Base-by-base conservation (phyloP, 371 early-diverging fungal species). In the Lichtheimia ramosa region DNA sequence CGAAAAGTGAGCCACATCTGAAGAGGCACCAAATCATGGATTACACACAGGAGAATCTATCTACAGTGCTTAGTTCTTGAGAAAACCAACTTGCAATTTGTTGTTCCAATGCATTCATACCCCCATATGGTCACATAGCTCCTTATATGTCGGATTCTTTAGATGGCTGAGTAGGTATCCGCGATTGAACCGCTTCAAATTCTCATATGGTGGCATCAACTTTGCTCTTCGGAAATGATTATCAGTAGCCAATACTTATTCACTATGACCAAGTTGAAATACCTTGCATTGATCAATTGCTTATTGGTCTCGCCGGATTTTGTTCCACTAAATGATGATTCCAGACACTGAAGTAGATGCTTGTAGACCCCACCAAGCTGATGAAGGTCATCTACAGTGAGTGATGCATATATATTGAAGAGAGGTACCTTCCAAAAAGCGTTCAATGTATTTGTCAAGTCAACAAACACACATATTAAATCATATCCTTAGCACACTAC, bases 301-400 rank as follows among this genome's bases (percentile, higher is more conserved):
- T 5, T 27, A 3, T 27, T 27, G 27, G 27, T 27, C 27, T 27
- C 7, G 27, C 27, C 27, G 27, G 16, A 18, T 15, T 10, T 24
- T 23, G 2, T 15, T 16, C 3, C 15, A 16, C 7, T 48, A 5
- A 56, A 6, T 14, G 16, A 24, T 24, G 18, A 23, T 48, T 56
- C 43, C 10, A 56, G 12, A 14, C 56, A 56, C n/a, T 23, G 18
- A 2, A 56, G 21, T 8, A 56, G 12, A 7, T 56, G 27, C 3
- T n/a, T 25, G 28, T 56, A 56, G 4, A 28, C 56, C 0, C 56
- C 48, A 7, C 56, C 56, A 15, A 56, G 56, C n/a, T 46, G 56
- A 20, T 56, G 56, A 21, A 56, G 56, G 8, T 21, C 43, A 56
- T 56, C 56, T 2, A 56, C 56, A 3, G 42, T 13, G 7, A 56